These are phyloP conservation scores for Magnaporthiopsis rhizophila DNA, from an alignment of 2,329 filamentous ascomycete species.

Conservation along the genomic window DNA sequence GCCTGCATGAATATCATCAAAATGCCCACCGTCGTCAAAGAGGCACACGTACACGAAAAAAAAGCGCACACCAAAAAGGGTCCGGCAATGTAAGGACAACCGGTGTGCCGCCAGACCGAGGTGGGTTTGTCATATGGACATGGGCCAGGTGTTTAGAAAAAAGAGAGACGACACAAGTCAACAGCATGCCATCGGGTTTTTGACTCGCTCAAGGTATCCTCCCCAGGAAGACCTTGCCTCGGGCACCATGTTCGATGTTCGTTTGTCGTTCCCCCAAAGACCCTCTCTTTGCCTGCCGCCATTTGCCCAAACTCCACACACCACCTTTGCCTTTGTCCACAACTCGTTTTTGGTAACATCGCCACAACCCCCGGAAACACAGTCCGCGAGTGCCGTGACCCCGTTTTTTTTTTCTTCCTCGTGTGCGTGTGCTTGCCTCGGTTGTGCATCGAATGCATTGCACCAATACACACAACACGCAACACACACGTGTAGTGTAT, in stretches of 20 bases:
- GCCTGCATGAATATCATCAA: too few relatives aligned
- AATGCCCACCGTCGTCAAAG: too few relatives aligned
- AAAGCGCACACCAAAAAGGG: too few relatives aligned
- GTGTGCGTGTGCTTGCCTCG: too few relatives aligned
- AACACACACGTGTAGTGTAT: not conserved
- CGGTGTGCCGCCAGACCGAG: not conserved
- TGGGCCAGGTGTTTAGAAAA: too few relatives aligned
- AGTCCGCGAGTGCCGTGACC: not conserved
- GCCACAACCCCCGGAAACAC: too few relatives aligned
- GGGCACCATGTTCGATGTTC: not conserved
- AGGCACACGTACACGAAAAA: too few relatives aligned
- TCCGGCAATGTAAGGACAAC: not conserved
- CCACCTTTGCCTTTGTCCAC: too few relatives aligned
- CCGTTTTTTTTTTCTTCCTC: not conserved
- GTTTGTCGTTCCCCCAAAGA: not conserved
- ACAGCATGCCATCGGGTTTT: not conserved
- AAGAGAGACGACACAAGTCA: not conserved
- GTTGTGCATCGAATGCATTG: too few relatives aligned
- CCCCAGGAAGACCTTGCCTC: not conserved
- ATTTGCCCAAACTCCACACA: too few relatives aligned
- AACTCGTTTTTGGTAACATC: too few relatives aligned
- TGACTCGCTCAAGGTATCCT: not conserved
- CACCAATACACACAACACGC: too few relatives aligned
- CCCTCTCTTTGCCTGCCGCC: not conserved
- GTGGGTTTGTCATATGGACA: not conserved